Percentiles rank a stretch among this genome's conserved stretches.
phyloP scores from a whole-genome alignment of 805 yeast species.

The Jamesozyma spencerorum region DNA sequence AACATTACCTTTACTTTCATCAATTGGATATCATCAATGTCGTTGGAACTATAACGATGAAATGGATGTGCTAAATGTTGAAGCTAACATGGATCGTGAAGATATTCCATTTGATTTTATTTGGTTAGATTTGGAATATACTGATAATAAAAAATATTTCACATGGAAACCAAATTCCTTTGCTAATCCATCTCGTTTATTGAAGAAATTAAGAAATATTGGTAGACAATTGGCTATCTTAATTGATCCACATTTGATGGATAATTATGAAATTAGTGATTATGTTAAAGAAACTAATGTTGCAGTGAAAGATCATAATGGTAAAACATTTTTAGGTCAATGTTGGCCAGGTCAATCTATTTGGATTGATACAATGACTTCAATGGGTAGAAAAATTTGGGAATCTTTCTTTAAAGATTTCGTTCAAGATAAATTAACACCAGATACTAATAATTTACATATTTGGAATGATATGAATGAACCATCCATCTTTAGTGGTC shows the following conservation, averaged over 20 bases:
- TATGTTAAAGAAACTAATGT: slow-evolving; percentile 34
- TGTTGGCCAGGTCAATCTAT: slow-evolving; percentile 98
- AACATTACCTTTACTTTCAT: slow-evolving; percentile 62
- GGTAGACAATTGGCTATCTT: slow-evolving; percentile 77
- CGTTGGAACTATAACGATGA: slow-evolving; percentile 95
- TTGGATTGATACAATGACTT: slow-evolving; percentile 84
- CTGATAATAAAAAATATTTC: slow-evolving; percentile 78
- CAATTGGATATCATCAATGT: slow-evolving; percentile 91
- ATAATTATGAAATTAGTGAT: slow-evolving; percentile 57
- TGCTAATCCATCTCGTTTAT: slow-evolving; percentile 66
- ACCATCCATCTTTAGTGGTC: slow-evolving; percentile 90
- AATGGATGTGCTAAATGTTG: slow-evolving; percentile 69
- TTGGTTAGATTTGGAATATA: slow-evolving; percentile 92
- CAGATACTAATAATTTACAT: slow-evolving; percentile 54
- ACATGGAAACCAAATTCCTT: slow-evolving; percentile 77
- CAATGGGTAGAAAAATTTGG: slow-evolving; percentile 56
- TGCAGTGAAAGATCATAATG: slow-evolving; percentile 40
- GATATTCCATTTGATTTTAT: slow-evolving; percentile 81
- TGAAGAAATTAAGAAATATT: slow-evolving; percentile 52
- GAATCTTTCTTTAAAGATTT: slow-evolving; percentile 41
- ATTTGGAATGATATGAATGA: slow-evolving; percentile 99
- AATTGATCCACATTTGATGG: slow-evolving; percentile 86
- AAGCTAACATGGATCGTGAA: slow-evolving; percentile 57
- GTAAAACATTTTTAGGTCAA: slow-evolving; percentile 61
- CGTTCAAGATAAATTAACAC: slow-evolving; percentile 12